Evolutionary conservation across 305 asterid species (phyloP).

Genomic region (Solanum hybrid): DNA sequence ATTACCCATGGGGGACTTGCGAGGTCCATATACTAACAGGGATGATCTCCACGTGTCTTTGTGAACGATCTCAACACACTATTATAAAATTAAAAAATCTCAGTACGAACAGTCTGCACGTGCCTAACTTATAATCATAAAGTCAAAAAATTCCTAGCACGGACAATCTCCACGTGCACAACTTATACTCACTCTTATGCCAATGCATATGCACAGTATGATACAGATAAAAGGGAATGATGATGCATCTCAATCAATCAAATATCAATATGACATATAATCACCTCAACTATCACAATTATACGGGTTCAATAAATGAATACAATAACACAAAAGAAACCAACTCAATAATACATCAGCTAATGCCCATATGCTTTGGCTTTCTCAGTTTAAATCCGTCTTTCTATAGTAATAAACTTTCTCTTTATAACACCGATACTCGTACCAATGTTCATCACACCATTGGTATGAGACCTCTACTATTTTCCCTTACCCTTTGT

Average conservation of each 20-base stretch:
- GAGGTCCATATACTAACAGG: background rate
- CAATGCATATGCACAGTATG: background rate
- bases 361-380: background rate
- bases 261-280: background rate
- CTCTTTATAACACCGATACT: background rate
- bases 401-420: background rate
- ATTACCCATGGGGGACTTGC: background rate
- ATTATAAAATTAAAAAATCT: background rate
- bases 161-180: background rate
- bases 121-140: background rate
- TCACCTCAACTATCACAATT: background rate
- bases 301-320: background rate
- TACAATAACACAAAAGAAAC: background rate
- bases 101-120: background rate
- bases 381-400: background rate
- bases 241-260: background rate
- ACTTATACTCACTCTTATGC: background rate
- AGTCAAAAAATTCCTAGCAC: background rate
- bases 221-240: background rate
- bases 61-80: background rate
- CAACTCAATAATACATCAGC: background rate
- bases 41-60: background rate
- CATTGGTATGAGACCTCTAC: background rate
- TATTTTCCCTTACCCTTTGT: background rate
- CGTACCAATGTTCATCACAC: background rate